Base-by-base conservation (phyloP, 2,329 filamentous ascomycete genomes). In the Pyrenophora tritici-repentis region DNA sequence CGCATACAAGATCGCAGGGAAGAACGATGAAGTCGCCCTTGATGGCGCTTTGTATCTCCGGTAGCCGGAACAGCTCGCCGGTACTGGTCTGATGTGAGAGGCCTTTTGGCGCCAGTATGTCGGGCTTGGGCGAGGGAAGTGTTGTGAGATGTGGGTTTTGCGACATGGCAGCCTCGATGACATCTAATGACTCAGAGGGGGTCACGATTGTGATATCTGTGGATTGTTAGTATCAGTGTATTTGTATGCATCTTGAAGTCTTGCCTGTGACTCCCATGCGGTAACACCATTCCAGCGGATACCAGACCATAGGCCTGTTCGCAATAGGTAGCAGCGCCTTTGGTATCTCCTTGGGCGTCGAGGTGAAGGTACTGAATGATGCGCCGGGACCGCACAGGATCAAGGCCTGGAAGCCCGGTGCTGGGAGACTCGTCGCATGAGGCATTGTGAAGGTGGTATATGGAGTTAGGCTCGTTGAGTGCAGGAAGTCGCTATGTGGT, bases 1-100 rank as follows among this genome's bases (percentile, higher is more conserved):
- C 92, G 71, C 91, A 97, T 33, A 99, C 86, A 6, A 99, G 79
- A 71, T 99, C 94, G 73, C 94, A 99, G 0, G 94, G 93, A 3
- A 99, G 79, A 3, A 97, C 84, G 20, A 97, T 78, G 67, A 99
- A 97, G 74, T 99, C 91, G 10, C 86, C 85, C 46, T 84, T 91
- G 63, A 99, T 85, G 6, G 86, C 81, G n/a, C 81, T 79, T 67
- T 88, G 86, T 37, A 97, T 85, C 70, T 96, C 89, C 1, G 90
- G 88, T 7, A 96, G 80, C 8, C 92, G 85, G 44, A 99, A 83
- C 16, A 97, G 86, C 66, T 96, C 88, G 6, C 90, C 92, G 6
- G 94, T 97, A 43, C 91, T 91, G 0, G 89, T 96, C 53, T 90
- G 94, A 66, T 91, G 86, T 42, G 90, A 86, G 29, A 97, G 80